A percentile compares a stretch with the other conserved stretches of the same genome.
Conservation (phyloP, 106 monocot genomes). For the Phalaenopsis equestris region DNA sequence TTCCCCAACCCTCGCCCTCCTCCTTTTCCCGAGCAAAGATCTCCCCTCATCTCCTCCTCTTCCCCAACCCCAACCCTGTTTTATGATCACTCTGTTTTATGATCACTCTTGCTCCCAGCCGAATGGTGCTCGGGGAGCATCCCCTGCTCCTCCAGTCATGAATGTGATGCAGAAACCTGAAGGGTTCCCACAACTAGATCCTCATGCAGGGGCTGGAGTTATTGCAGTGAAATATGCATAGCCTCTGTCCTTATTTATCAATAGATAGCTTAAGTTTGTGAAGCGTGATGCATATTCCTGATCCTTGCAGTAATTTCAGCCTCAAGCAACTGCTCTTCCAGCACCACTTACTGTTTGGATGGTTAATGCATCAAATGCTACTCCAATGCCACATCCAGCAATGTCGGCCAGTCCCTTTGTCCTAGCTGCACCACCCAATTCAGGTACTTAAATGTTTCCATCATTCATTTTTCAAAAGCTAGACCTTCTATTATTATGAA, state of each 20-base stretch:
- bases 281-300: not conserved
- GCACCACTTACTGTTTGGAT: slow-evolving; percentile 46
- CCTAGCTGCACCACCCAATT: slow-evolving; percentile 20
- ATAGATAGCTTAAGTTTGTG: not conserved
- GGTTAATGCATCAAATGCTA: slow-evolving; percentile 34
- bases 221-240: not conserved
- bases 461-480: not conserved
- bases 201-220: slow-evolving; percentile 24
- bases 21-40: too few relatives aligned
- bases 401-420: slow-evolving; percentile 44
- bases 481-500: not conserved
- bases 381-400: slow-evolving; percentile 32
- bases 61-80: slow-evolving; percentile 25
- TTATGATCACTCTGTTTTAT: not conserved
- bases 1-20: too few relatives aligned
- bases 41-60: too few relatives aligned
- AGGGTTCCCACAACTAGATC: slow-evolving; percentile 37
- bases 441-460: slow-evolving; percentile 14
- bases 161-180: slow-evolving; percentile 31
- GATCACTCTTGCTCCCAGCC: slow-evolving; percentile 63
- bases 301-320: slow-evolving; percentile 45
- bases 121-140: slow-evolving; percentile 40
- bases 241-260: not conserved
- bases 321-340: slow-evolving; percentile 25
- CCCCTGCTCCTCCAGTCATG: slow-evolving; percentile 27